Evolutionary conservation across 768 basidiomycete genomes (phyloP).

Genomic region (Termitomyces sp.): DNA sequence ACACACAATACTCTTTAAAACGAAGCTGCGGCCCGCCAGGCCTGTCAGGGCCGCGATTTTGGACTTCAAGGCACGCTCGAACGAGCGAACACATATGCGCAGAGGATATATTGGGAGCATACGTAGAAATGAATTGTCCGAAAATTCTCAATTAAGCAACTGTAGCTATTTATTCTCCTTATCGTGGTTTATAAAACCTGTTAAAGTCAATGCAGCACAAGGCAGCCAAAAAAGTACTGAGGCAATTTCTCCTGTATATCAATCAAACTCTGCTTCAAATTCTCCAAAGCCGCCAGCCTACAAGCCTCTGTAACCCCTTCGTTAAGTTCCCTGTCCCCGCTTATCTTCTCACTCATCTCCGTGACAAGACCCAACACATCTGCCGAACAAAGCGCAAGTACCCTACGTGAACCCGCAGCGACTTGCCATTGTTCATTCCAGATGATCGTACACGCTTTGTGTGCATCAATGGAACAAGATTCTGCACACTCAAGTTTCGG

Average conservation of each 20-base stretch:
- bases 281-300: conserved; percentile 26
- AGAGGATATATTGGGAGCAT: neutral
- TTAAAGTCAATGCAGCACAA: neutral
- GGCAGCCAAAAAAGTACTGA: conserved; percentile 12
- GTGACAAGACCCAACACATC: conserved; percentile 26
- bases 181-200: neutral
- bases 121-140: neutral
- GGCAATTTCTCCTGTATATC: conserved; percentile 8
- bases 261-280: conserved; percentile 7
- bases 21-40: neutral
- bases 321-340: conserved; percentile 27
- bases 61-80: neutral
- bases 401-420: conserved; percentile 26
- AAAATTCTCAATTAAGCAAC: neutral
- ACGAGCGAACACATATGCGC: neutral
- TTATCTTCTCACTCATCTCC: conserved; percentile 28
- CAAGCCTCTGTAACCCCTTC: conserved; percentile 23
- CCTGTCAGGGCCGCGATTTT: neutral
- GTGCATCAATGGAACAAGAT: conserved; percentile 19
- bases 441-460: conserved; percentile 22
- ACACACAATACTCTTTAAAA: neutral
- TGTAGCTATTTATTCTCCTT: neutral
- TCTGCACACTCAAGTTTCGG: conserved; percentile 18
- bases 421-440: conserved; percentile 31
- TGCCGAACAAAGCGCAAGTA: conserved; percentile 24